Percentiles rank a stretch among this genome's conserved stretches.
phyloP scores from a whole-genome alignment of 331 rosid genomes.

The Quercus phellos region DNA sequence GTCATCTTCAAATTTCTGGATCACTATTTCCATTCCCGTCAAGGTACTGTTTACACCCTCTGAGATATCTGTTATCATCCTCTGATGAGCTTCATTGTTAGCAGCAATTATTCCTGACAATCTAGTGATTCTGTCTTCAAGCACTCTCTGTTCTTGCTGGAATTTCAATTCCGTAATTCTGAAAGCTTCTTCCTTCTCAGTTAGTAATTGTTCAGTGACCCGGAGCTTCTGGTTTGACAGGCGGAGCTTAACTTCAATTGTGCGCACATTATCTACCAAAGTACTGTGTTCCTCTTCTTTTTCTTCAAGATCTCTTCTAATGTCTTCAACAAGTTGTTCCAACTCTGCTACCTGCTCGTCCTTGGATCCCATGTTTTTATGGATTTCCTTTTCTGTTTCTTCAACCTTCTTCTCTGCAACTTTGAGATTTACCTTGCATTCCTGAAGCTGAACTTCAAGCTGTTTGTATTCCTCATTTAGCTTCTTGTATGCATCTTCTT shows the following conservation, averaged over 20 bases:
- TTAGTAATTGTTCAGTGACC: conserved; percentile 74
- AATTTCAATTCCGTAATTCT: conserved; percentile 49
- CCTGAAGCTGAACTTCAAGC: conserved; percentile 43
- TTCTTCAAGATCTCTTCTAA: conserved; percentile 62
- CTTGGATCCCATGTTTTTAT: conserved; percentile 36
- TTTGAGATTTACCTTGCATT: conserved; percentile 46
- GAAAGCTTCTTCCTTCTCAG: conserved; percentile 74
- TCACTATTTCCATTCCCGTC: conserved; percentile 42
- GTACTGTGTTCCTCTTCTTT: conserved; percentile 56
- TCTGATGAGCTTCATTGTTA: conserved; percentile 48
- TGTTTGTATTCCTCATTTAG: conserved; percentile 52
- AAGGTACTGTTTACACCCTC: conserved; percentile 32
- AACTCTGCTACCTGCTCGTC: conserved; percentile 49
- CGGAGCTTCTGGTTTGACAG: conserved; percentile 97
- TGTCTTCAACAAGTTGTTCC: conserved; percentile 54
- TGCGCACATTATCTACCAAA: conserved; percentile 47
- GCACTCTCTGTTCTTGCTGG: conserved; percentile 49
- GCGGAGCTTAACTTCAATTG: conserved; percentile 80
- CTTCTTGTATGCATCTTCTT: conserved; percentile 50
- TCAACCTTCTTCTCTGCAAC: conserved; percentile 54
- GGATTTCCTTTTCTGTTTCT: conserved; percentile 40
- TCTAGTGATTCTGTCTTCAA: conserved; percentile 50
- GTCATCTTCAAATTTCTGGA: conserved; percentile 40
- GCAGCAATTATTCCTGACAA: conserved; percentile 48
- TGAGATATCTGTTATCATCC: conserved; percentile 32